Evolutionary conservation across 495 filamentous ascomycete species (phyloP), one percentile per base, ranked within the genome.

Genomic region (Xylona heveae): DNA sequence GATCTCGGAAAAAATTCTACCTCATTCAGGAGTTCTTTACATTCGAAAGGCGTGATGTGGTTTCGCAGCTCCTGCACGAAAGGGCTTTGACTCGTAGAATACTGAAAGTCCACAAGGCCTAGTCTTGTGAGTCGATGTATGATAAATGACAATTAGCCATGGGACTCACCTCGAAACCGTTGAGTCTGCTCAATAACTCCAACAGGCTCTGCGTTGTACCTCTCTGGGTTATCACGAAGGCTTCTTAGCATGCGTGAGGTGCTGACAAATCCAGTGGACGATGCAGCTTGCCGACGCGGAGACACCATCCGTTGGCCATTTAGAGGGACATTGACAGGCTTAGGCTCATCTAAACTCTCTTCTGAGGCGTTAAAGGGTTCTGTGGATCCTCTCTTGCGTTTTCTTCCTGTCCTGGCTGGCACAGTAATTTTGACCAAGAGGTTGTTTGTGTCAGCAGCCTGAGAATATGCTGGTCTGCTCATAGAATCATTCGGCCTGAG

Each of bases 361-460:
- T 25, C 23, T 7, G 23, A 25, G 23, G n/a, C n/a, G n/a, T n/a
- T 40, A 42, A 74, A 91, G 1, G 74, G 73, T 19, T 61, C 75
- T 35, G 67, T 42, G 5, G 68, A 71, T 5, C 78, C 80, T 28
- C 69, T 57, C 50, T 80, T 88, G 19, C 81, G 66, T 47, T 78
- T 93, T 27, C 81, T 65, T 3, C 83, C 81, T 4, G 80, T 90
- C 27, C 78, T 57, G 49, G 77, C 85, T 0, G 90, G 90, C 2
- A 93, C 69, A 0, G 75, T 81, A 28, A 97, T 61, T 52, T 83
- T 82, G 16, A 97, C 58, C 15, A 95, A 58, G 18, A 95, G 48
- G 42, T 92, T 88, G 39, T 76, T 76, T 2, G 82, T 75, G 21
- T 59, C 41, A 4, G 69, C 57, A 41, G 69, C 72, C 19, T 64